These are phyloP conservation scores for Populus tremula DNA, from an alignment of 345 rosid genomes.

Conservation along the genomic window DNA sequence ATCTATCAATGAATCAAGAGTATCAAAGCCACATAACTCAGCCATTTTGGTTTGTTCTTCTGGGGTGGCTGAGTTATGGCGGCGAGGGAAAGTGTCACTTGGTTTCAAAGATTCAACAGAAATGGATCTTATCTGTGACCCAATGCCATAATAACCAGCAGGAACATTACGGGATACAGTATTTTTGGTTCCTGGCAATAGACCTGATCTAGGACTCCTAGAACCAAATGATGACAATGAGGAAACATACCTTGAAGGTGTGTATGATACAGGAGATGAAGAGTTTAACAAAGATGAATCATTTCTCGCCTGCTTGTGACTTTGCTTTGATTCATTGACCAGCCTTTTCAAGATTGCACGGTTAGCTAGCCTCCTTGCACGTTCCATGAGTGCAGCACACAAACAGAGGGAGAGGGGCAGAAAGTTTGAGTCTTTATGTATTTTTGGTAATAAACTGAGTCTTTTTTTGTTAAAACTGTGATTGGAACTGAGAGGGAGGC, in stretches of 20 bases:
- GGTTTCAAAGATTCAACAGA: conserved; percentile 73
- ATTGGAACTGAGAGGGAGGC: background rate
- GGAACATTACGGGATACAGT: conserved; percentile 10
- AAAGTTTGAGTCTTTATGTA: background rate
- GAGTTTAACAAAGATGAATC: conserved; percentile 31
- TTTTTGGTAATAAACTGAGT: too few relatives aligned
- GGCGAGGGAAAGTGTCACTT: conserved; percentile 82
- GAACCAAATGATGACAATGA: conserved; percentile 60
- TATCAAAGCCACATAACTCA: conserved; percentile 62
- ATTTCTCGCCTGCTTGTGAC: conserved; percentile 28
- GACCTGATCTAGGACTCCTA: conserved; percentile 31
- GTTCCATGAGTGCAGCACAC: conserved; percentile 54
- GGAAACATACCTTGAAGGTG: conserved; percentile 71
- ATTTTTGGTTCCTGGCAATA: conserved; percentile 22
- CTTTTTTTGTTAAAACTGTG: background rate
- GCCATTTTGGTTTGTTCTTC: conserved; percentile 85
- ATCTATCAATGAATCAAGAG: conserved; percentile 63
- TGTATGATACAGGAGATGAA: conserved; percentile 36
- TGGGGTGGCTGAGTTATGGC: conserved; percentile 90
- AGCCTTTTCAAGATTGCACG: conserved; percentile 72
- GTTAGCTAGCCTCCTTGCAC: conserved; percentile 85
- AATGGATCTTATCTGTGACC: conserved; percentile 56
- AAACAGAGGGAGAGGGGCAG: background rate
- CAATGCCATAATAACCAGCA: conserved; percentile 26
- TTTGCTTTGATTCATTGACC: conserved; percentile 52